Conservation (phyloP, 495 filamentous ascomycete species). For the Daldinia loculata region DNA sequence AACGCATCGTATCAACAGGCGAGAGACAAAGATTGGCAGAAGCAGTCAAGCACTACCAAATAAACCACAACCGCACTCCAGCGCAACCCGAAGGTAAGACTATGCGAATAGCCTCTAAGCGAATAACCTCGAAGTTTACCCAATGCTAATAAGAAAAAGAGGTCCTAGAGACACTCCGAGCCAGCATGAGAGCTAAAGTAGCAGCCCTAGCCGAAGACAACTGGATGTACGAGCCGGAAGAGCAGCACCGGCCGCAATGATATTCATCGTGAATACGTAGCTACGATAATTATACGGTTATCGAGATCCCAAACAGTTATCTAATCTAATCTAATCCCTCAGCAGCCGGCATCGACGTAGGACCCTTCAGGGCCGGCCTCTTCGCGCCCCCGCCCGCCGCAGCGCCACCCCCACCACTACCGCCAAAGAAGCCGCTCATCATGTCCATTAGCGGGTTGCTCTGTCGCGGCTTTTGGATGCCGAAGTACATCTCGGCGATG, state of each 20-base stretch:
- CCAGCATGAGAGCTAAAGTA: conserved; percentile 75
- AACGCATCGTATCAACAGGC: conserved; percentile 36
- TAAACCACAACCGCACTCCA: conserved; percentile 69
- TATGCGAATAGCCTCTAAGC: neutral
- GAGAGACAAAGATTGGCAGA: conserved; percentile 62
- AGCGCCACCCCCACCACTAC: conserved; percentile 61
- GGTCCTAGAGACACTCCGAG: conserved; percentile 73
- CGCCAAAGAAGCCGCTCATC: conserved; percentile 94
- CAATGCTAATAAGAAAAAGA: conserved; percentile 56
- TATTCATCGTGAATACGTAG: conserved; percentile 10
- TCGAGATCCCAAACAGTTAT: neutral
- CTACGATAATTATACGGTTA: conserved; percentile 12
- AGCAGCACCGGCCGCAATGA: conserved; percentile 51
- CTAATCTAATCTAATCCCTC: conserved; percentile 52
- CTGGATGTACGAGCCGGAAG: conserved; percentile 89
- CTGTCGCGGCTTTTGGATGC: conserved; percentile 87
- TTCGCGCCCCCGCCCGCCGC: conserved; percentile 50
- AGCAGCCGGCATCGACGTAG: conserved; percentile 57
- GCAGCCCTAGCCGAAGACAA: conserved; percentile 81
- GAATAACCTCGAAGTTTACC: neutral
- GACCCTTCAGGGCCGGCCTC: conserved; percentile 54
- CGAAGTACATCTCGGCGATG: conserved; percentile 96
- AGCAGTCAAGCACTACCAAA: conserved; percentile 64
- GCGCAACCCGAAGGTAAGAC: conserved; percentile 73
- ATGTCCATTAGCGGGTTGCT: conserved; percentile 94